Conservation (phyloP, 2,329 filamentous ascomycete genomes). For the Fusarium chlamydosporum region DNA sequence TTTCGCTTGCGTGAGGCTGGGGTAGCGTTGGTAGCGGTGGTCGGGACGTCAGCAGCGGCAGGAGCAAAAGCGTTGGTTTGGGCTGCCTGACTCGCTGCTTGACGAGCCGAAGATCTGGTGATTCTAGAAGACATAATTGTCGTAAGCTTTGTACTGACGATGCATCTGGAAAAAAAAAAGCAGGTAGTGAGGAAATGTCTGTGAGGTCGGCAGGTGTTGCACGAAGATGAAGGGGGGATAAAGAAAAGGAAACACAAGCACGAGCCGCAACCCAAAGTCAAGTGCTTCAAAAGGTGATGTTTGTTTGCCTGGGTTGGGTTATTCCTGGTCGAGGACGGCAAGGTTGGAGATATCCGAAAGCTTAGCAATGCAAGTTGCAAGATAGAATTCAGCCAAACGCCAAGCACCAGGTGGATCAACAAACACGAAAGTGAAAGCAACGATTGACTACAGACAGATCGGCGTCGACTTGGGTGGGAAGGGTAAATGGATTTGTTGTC, state of each 20-base stretch:
- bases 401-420: conserved; percentile 7
- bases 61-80: conserved; percentile 61
- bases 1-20: conserved; percentile 82
- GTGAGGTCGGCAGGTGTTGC: conserved; percentile 35
- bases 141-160: conserved; percentile 52
- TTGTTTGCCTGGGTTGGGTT: conserved; percentile 20
- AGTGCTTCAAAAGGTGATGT: conserved; percentile 35
- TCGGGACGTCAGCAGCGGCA: conserved; percentile 57
- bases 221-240: conserved; percentile 35
- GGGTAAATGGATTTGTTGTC: conserved; percentile 34
- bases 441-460: conserved; percentile 17
- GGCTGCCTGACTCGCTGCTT: conserved; percentile 77
- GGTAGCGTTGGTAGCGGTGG: conserved; percentile 59
- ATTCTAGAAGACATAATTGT: conserved; percentile 96
- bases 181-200: conserved; percentile 38
- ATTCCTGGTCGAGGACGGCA: conserved; percentile 15
- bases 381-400: conserved; percentile 15
- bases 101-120: conserved; percentile 93
- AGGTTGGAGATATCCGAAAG: conserved; percentile 10
- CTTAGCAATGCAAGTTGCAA: conserved; percentile 5
- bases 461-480: conserved; percentile 19
- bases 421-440: conserved; percentile 7
- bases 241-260: conserved; percentile 37
- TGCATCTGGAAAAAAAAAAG: conserved; percentile 41
- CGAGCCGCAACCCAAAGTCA: conserved; percentile 33